These are phyloP conservation scores for Coemansia sp. DNA, from an alignment of 192 early-diverging fungal genomes.

Conservation along the genomic window DNA sequence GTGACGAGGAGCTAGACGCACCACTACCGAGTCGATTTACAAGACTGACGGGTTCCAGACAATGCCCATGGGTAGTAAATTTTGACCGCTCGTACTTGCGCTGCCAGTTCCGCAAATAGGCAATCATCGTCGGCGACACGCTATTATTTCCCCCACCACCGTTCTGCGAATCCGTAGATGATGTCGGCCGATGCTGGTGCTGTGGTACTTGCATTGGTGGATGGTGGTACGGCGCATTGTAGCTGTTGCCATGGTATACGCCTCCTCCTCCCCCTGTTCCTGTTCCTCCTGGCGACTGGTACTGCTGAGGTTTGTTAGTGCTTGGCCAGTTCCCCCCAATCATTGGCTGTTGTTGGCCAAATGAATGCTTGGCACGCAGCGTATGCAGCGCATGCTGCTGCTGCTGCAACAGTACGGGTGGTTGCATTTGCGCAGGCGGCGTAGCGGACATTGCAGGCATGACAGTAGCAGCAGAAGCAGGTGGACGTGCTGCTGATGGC, in stretches of 20 bases:
- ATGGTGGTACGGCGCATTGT: background rate
- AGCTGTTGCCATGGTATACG: background rate
- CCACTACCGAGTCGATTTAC: slow-evolving; percentile 11
- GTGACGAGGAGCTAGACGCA: background rate
- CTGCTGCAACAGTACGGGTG: background rate
- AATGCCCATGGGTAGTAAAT: slow-evolving; percentile 41
- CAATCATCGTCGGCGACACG: slow-evolving; percentile 3
- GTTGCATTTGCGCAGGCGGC: slow-evolving; percentile 1
- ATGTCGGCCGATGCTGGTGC: background rate
- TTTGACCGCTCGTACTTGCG: slow-evolving; percentile 26
- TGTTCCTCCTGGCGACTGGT: background rate
- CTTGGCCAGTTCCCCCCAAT: background rate
- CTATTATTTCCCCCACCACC: slow-evolving; percentile 3
- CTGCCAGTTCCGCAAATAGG: slow-evolving; percentile 32
- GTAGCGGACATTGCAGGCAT: background rate
- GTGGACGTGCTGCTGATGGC: background rate
- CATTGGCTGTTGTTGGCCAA: background rate
- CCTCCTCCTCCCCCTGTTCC: too few relatives aligned
- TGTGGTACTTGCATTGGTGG: slow-evolving; percentile 4
- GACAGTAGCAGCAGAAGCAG: background rate
- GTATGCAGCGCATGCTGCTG: slow-evolving; percentile 1
- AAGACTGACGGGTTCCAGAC: slow-evolving; percentile 41
- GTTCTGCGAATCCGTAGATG: slow-evolving; percentile 11
- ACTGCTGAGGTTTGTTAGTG: background rate
- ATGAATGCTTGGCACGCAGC: background rate